Percentiles rank a stretch among this genome's conserved stretches.
Evolutionary conservation across 805 yeast species (phyloP).

Genomic region (Wickerhamomyces silvicola): DNA sequence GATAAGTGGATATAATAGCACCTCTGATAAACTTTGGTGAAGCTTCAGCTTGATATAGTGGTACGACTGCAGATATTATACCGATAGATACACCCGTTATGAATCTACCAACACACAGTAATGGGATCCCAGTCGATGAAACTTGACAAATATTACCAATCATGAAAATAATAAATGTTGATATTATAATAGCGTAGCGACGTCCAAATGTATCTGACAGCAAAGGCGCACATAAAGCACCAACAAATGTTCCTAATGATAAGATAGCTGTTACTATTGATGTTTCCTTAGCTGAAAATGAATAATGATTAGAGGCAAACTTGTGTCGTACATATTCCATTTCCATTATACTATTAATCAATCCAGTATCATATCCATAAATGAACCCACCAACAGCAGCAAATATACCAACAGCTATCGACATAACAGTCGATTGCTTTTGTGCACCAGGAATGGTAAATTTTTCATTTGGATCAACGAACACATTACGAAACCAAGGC

Average conservation of each 20-base stretch:
- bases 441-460: conserved; percentile 22
- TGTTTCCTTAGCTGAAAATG: conserved; percentile 54
- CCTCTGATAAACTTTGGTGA: conserved; percentile 79
- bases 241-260: conserved; percentile 74
- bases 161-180: conserved; percentile 58
- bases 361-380: conserved; percentile 87
- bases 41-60: conserved; percentile 78
- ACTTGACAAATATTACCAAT: conserved; percentile 71
- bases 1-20: conserved; percentile 72
- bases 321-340: conserved; percentile 59
- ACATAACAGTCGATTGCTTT: conserved; percentile 50
- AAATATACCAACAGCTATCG: conserved; percentile 66
- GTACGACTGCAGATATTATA: conserved; percentile 74
- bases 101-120: conserved; percentile 69
- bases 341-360: conserved; percentile 71
- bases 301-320: conserved; percentile 41
- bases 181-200: conserved; percentile 53
- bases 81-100: conserved; percentile 71
- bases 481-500: conserved; percentile 15
- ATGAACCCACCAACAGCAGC: conserved; percentile 91
- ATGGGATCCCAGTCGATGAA: conserved; percentile 37
- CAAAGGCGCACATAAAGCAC: conserved; percentile 52
- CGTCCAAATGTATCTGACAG: conserved; percentile 72
- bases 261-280: conserved; percentile 74
- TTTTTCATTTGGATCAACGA: conserved; percentile 11